phyloP scores from a whole-genome alignment of 2,329 filamentous ascomycete species.

The Emericellopsis cladophorae region DNA sequence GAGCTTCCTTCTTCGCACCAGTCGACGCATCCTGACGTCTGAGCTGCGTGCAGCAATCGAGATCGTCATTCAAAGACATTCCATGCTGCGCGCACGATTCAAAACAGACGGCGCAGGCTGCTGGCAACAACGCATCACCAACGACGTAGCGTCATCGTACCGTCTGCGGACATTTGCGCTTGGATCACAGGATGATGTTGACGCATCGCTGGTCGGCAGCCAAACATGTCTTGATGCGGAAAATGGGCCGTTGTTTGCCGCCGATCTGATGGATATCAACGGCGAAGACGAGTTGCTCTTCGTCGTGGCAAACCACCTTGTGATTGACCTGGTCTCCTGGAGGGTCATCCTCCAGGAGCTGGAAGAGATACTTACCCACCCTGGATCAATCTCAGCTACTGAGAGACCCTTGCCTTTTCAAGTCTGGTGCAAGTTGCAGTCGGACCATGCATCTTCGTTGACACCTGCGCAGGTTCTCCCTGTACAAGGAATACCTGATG shows the following conservation, averaged over 20 bases:
- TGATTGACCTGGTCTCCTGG: constrained; percentile 34
- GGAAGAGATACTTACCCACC: constrained; percentile 20
- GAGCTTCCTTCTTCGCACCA: constrained; percentile 1
- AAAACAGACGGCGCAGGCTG: background rate
- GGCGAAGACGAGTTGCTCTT: constrained; percentile 12
- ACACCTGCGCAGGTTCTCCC: constrained; percentile 14
- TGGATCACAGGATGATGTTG: constrained; percentile 2
- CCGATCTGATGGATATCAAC: constrained; percentile 5
- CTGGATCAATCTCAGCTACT: background rate
- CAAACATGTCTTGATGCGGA: constrained; percentile 3
- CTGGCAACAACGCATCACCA: constrained; percentile 4
- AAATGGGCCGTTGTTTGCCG: constrained; percentile 6
- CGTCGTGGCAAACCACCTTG: constrained; percentile 21
- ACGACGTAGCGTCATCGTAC: background rate
- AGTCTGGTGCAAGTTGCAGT: constrained; percentile 11
- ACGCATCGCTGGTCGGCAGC: background rate
- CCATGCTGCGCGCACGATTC: constrained; percentile 7
- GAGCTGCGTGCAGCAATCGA: background rate
- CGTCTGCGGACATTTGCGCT: background rate
- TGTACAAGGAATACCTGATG: background rate
- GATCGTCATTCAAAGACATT: constrained; percentile 4
- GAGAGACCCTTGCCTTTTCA: background rate
- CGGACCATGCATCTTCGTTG: constrained; percentile 11
- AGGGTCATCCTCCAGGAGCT: constrained; percentile 27
- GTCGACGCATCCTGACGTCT: background rate